phyloP scores from a whole-genome alignment of 139 green algal genomes.

The Auxenochlorella pyrenoidosa region DNA sequence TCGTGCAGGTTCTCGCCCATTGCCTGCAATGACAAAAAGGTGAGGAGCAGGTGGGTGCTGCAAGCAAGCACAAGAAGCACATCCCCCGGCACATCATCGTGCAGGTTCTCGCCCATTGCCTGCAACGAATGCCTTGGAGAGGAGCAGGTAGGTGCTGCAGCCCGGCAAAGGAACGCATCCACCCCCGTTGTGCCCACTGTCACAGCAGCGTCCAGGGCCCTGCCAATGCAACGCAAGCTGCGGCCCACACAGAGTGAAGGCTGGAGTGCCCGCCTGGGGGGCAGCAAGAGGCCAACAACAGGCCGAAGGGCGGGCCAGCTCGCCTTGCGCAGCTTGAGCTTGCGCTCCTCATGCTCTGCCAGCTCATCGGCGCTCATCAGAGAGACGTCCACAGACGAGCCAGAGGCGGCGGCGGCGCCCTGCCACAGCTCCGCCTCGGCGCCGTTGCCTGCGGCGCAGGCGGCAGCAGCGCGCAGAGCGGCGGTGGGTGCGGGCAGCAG shows the following conservation, averaged over 20 bases:
- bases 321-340: slow-evolving; percentile 78
- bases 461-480: background rate
- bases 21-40: slow-evolving; percentile 32
- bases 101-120: slow-evolving; percentile 69
- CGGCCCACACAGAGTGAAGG: too few species aligned
- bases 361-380: slow-evolving; percentile 31
- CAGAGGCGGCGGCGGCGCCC: slow-evolving; percentile 5
- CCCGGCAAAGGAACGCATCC: background rate
- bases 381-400: background rate
- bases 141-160: too few species aligned
- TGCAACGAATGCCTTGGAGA: too few species aligned
- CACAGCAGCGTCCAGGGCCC: too few species aligned
- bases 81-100: slow-evolving; percentile 72
- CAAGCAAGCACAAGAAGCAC: background rate
- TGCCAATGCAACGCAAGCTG: too few species aligned
- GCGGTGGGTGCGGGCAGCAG: too few species aligned
- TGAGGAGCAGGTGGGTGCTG: background rate
- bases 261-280: too few species aligned
- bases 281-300: too few species aligned
- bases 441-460: slow-evolving; percentile 66
- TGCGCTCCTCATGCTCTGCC: slow-evolving; percentile 84
- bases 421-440: slow-evolving; percentile 71
- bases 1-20: slow-evolving; percentile 83
- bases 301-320: too few species aligned
- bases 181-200: too few species aligned